These are phyloP conservation scores for Apiotrichum porosum DNA, from an alignment of 1,284 basidiomycete genomes.

Conservation along the genomic window DNA sequence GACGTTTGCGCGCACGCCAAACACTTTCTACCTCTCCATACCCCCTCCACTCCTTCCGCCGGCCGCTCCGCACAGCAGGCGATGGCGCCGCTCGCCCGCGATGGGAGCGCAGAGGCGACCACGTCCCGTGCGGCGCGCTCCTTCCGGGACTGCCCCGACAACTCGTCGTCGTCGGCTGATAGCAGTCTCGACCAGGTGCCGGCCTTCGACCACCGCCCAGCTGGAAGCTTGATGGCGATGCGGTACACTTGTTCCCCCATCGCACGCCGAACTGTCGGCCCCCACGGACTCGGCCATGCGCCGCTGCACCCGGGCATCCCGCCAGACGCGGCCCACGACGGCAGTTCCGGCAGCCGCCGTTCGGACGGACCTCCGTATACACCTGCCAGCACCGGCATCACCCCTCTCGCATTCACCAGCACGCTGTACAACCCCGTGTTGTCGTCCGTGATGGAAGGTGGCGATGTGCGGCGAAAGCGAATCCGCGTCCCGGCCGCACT, in stretches of 20 bases:
- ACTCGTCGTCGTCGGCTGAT: too few relatives aligned
- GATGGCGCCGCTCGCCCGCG: conserved; percentile 16
- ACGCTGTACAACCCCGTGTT: background rate
- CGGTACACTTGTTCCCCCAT: too few relatives aligned
- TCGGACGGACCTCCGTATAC: too few relatives aligned
- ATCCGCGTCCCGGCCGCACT: conserved; percentile 33
- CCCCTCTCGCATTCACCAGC: too few relatives aligned
- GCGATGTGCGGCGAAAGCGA: background rate
- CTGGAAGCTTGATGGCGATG: too few relatives aligned
- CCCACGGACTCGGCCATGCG: background rate
- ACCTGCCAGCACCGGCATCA: too few relatives aligned
- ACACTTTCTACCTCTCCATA: too few relatives aligned
- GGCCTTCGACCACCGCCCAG: too few relatives aligned
- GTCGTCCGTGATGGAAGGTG: background rate
- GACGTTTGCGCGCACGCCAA: too few relatives aligned
- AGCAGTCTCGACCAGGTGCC: too few relatives aligned
- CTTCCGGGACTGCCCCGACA: too few relatives aligned
- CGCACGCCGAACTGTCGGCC: too few relatives aligned
- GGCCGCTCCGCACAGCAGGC: background rate
- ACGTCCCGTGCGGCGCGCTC: conserved; percentile 17
- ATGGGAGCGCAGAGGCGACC: conserved; percentile 30
- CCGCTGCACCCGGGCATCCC: background rate
- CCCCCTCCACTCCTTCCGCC: background rate
- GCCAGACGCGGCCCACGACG: background rate
- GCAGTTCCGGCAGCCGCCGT: background rate